Percentiles rank a stretch among this genome's conserved stretches.
phyloP scores from a whole-genome alignment of 2,329 filamentous ascomycete genomes.

The Pseudomassariella vexata region DNA sequence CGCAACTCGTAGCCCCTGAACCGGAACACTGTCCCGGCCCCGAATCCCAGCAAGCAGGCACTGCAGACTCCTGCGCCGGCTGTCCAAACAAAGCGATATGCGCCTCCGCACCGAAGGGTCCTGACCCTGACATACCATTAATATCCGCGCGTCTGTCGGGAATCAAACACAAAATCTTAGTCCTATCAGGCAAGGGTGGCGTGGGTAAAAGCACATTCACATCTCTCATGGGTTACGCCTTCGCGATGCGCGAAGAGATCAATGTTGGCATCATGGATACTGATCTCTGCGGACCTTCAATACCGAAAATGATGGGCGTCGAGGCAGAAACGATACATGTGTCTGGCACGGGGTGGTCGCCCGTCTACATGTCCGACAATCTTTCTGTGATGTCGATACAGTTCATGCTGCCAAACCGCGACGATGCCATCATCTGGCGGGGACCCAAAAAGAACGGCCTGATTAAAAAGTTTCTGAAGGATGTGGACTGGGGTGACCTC shows the following conservation, averaged over 20 bases:
- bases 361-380: constrained; percentile 93
- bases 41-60: constrained; percentile 65
- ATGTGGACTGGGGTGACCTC: constrained; percentile 94
- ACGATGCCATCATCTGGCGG: constrained; percentile 96
- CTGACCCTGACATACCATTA: constrained; percentile 86
- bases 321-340: constrained; percentile 91
- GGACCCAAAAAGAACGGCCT: constrained; percentile 98
- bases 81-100: constrained; percentile 97
- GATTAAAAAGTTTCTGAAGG: constrained; percentile 96
- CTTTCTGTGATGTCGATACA: constrained; percentile 95
- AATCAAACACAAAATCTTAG: constrained; percentile 86
- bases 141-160: constrained; percentile 77
- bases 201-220: constrained; percentile 96
- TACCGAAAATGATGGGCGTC: constrained; percentile 99
- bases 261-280: constrained; percentile 96
- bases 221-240: constrained; percentile 79
- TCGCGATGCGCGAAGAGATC: constrained; percentile 71
- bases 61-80: constrained; percentile 79
- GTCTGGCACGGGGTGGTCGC: constrained; percentile 82
- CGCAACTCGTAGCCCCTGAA: constrained; percentile 86
- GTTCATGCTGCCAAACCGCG: constrained; percentile 91
- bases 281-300: constrained; percentile 92
- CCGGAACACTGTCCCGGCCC: constrained; percentile 96
- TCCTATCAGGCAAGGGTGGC: constrained; percentile 91
- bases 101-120: constrained; percentile 88